These are phyloP conservation scores for Irpex rosettiformis DNA, from an alignment of 1,284 basidiomycete species.

Conservation along the genomic window DNA sequence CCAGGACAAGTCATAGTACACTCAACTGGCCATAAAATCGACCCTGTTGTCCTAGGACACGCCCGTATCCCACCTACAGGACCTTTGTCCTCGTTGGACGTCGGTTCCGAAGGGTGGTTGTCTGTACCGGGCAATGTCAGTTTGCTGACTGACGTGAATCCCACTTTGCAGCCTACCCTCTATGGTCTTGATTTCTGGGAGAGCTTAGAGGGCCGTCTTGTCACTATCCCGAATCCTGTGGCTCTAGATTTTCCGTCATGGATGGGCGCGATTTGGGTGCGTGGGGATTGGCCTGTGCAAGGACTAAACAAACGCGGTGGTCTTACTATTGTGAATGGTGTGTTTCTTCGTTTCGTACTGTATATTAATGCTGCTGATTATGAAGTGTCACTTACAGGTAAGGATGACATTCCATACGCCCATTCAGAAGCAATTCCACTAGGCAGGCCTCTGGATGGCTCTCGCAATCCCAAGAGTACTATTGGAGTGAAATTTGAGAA, in stretches of 20 bases:
- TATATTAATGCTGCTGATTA: too few relatives aligned
- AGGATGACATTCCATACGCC: slow-evolving; percentile 46
- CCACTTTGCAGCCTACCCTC: slow-evolving; percentile 43
- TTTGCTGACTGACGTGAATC: slow-evolving; percentile 42
- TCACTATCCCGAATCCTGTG: slow-evolving; percentile 49
- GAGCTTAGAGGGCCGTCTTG: slow-evolving; percentile 57
- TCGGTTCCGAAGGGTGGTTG: slow-evolving; percentile 51
- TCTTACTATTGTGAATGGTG: slow-evolving; percentile 48
- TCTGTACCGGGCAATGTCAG: slow-evolving; percentile 55
- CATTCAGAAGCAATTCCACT: slow-evolving; percentile 59
- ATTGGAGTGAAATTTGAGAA: slow-evolving; percentile 47
- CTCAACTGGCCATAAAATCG: slow-evolving; percentile 44
- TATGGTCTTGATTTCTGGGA: slow-evolving; percentile 67
- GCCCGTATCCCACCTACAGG: slow-evolving; percentile 54
- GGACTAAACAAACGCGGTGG: slow-evolving; percentile 59
- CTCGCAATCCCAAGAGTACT: slow-evolving; percentile 45
- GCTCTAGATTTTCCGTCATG: slow-evolving; percentile 49
- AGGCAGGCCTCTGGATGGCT: slow-evolving; percentile 53
- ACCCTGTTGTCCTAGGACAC: slow-evolving; percentile 48
- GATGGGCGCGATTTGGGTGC: slow-evolving; percentile 59
- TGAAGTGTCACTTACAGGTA: too few relatives aligned
- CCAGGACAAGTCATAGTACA: slow-evolving; percentile 43
- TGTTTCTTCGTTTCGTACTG: slow-evolving; percentile 6
- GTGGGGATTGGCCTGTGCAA: slow-evolving; percentile 54
- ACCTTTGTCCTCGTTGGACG: slow-evolving; percentile 46